phyloP scores from a whole-genome alignment of 2,329 filamentous ascomycete genomes.

The Xylaria arbuscula region DNA sequence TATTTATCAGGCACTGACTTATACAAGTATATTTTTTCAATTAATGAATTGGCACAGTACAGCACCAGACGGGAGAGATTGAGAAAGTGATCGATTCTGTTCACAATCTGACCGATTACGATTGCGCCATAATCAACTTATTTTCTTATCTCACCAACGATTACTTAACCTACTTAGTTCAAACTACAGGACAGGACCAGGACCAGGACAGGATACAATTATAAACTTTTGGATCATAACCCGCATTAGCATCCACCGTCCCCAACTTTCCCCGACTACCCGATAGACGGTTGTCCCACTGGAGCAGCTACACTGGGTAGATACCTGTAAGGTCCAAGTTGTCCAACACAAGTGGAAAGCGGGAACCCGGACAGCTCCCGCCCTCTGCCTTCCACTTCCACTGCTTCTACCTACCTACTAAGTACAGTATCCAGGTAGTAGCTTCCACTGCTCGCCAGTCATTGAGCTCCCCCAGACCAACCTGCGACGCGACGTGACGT shows the following conservation, averaged over 20 bases:
- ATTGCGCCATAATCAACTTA: background rate
- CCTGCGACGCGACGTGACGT: constrained; percentile 32
- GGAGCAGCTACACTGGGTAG: background rate
- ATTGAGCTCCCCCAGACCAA: background rate
- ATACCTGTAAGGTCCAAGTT: background rate
- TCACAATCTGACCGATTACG: background rate
- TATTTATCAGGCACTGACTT: background rate
- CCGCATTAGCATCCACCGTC: constrained; percentile 21
- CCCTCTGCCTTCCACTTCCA: background rate
- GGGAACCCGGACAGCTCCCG: background rate
- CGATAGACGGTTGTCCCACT: constrained; percentile 8
- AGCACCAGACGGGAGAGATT: background rate
- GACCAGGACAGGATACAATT: background rate
- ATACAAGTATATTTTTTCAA: constrained; percentile 4
- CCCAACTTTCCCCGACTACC: constrained; percentile 28
- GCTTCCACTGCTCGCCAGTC: background rate
- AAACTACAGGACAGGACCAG: background rate
- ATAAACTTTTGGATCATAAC: constrained; percentile 4
- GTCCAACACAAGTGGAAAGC: constrained; percentile 5
- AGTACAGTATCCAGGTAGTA: background rate
- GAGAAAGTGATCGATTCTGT: background rate
- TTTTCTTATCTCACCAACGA: constrained; percentile 16
- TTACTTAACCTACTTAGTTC: background rate
- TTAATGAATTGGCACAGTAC: background rate
- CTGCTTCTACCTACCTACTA: background rate